These are phyloP conservation scores for Rhytidiadelphus loreus DNA, from an alignment of 225 moss, liverwort and hornwort species.

Conservation along the genomic window DNA sequence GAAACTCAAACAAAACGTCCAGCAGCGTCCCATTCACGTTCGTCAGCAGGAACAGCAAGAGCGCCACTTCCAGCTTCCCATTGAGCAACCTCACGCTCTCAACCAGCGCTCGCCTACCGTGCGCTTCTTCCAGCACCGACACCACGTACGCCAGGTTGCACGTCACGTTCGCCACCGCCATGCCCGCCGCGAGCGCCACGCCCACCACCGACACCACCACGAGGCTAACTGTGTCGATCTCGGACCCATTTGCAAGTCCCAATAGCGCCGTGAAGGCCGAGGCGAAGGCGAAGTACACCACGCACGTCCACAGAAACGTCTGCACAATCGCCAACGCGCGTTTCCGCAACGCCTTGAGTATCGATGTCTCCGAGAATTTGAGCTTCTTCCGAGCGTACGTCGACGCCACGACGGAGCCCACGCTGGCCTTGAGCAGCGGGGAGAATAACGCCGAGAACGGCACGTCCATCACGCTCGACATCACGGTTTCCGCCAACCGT, in stretches of 20 bases:
- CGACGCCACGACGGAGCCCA: conserved; percentile 55
- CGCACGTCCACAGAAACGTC: conserved; percentile 57
- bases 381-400: conserved; percentile 62
- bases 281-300: conserved; percentile 35
- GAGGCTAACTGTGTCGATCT: background rate
- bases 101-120: conserved; percentile 36
- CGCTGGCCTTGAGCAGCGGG: conserved; percentile 47
- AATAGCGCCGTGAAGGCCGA: conserved; percentile 19
- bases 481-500: conserved; percentile 43
- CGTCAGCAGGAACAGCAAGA: conserved; percentile 52
- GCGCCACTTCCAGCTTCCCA: conserved; percentile 42
- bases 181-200: conserved; percentile 14
- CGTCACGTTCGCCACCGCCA: conserved; percentile 36
- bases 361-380: conserved; percentile 13
- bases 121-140: conserved; percentile 42
- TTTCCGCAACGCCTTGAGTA: conserved; percentile 27
- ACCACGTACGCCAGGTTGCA: conserved; percentile 59
- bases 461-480: conserved; percentile 41
- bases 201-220: conserved; percentile 14
- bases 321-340: conserved; percentile 42
- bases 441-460: conserved; percentile 46
- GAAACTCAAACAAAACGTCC: conserved; percentile 60
- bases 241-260: background rate
- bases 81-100: conserved; percentile 39
- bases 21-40: conserved; percentile 39